A percentile compares a stretch with the other conserved stretches of the same genome.
Evolutionary conservation across 257 asterid genomes (phyloP).

Genomic region (Jacaranda mimosifolia): DNA sequence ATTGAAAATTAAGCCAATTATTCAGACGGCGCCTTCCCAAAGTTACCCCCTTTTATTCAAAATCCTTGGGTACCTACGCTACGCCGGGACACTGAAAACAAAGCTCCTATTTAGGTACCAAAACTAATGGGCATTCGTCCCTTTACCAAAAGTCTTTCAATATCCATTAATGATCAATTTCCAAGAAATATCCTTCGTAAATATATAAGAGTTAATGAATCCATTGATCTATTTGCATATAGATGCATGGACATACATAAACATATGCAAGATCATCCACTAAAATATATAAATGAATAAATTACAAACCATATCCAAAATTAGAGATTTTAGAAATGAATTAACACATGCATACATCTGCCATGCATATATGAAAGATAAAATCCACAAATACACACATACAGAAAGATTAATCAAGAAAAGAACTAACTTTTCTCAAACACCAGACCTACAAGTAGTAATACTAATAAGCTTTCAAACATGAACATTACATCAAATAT

Average conservation of each 20-base stretch:
- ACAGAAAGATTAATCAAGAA: background rate
- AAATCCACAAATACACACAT: slow-evolving; percentile 5
- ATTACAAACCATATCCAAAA: background rate
- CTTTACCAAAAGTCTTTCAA: background rate
- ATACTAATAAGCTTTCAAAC: background rate
- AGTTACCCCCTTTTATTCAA: slow-evolving; percentile 12
- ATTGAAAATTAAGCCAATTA: slow-evolving; percentile 26
- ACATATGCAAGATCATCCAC: slow-evolving; percentile 12
- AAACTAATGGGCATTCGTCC: background rate
- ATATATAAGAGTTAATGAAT: too few relatives aligned
- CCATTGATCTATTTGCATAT: too few relatives aligned
- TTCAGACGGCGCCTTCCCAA: slow-evolving; percentile 16
- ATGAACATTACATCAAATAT: background rate
- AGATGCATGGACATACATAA: background rate
- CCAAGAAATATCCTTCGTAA: background rate
- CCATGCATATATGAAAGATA: slow-evolving; percentile 34
- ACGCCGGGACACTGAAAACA: background rate
- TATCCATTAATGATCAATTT: background rate
- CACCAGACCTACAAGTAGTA: background rate
- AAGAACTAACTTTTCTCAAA: background rate
- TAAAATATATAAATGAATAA: slow-evolving; percentile 6
- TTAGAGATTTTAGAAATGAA: background rate
- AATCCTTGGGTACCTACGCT: background rate
- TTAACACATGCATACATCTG: slow-evolving; percentile 11
- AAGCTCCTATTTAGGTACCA: background rate